Conservation (phyloP, 495 filamentous ascomycete species). For the Aspergillus sclerotiicarbonarius region DNA sequence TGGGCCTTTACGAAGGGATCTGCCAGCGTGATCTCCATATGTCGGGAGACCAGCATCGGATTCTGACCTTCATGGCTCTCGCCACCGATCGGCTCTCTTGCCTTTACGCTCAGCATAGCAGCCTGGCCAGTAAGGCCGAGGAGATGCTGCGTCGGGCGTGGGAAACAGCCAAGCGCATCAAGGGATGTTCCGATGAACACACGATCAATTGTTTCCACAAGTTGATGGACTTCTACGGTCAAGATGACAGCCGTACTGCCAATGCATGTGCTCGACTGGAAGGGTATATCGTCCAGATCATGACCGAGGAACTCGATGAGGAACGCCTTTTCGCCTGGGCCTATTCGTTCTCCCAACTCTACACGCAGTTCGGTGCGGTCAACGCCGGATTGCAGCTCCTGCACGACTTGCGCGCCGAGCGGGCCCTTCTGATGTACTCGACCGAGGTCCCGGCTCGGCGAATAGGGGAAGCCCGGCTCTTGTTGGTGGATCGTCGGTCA, state of each 20-base stretch:
- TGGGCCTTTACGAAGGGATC: not conserved
- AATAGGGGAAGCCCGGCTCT: not conserved
- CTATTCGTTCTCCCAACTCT: not conserved
- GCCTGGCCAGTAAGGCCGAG: not conserved
- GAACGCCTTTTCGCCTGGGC: not conserved
- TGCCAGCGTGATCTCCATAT: not conserved
- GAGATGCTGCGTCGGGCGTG: not conserved
- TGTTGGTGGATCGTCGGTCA: not conserved
- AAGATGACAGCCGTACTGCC: not conserved
- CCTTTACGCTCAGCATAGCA: not conserved
- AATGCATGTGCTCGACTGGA: not conserved
- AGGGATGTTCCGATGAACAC: not conserved
- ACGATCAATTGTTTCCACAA: not conserved
- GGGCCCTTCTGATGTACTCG: not conserved
- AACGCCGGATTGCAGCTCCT: not conserved
- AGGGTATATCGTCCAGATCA: not conserved
- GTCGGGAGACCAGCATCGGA: not conserved
- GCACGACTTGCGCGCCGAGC: not conserved
- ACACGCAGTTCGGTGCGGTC: not conserved
- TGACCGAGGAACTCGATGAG: not conserved
- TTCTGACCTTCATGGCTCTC: not conserved
- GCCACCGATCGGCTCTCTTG: not conserved
- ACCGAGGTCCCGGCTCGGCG: not conserved
- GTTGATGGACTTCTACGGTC: not conserved
- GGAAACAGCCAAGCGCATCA: not conserved